Evolutionary conservation across 768 basidiomycete genomes (phyloP), one percentile per base, ranked within the genome.

Genomic region (Suillus hirtellus): DNA sequence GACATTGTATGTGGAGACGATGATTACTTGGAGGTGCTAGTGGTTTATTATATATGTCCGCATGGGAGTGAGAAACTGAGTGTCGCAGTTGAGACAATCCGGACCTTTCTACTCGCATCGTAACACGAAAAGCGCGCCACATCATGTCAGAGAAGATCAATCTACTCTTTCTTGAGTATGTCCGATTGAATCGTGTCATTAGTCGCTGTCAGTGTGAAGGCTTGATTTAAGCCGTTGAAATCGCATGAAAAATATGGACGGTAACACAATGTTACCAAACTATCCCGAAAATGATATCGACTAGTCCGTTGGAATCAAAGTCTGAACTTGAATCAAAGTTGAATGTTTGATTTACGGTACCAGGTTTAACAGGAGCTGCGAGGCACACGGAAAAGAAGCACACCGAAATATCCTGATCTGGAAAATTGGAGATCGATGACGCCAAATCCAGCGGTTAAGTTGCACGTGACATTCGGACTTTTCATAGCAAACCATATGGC

Each of bases 181-280:
- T 71, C 70, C 70, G 70, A 71, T 67, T 60, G 42, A 67, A 71
- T 58, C 70, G 70, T 61, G 70, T 50, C 50, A 63, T 27, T 47
- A 50, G 27, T 34, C 17, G 9, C 27, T 27, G 50, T 27, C 49
- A 34, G 42, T 46, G 27, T 21, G 56, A 56, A 34, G 46, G 8
- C 44, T 12, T 19, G 4, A 47, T 31, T 53, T 53, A 34, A 9
- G 27, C 70, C 70, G 70, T 71, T 72, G 64, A 38, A 70, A 72
- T 72, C 70, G 70, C 65, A 59, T 42, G n/a, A n/a, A 40, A 55
- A 43, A 8, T 7, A 35, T 34, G 2, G 6, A 27, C 10, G 40
- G 56, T 58, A 58, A 58, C 40, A 19, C 14, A 17, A 10, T 38
- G 8, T 58, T 58, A 58, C 56, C 24, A 24, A 58, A 42, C 17